Base-by-base conservation (phyloP, 345 rosid genomes). In the Moricandia arvensis region DNA sequence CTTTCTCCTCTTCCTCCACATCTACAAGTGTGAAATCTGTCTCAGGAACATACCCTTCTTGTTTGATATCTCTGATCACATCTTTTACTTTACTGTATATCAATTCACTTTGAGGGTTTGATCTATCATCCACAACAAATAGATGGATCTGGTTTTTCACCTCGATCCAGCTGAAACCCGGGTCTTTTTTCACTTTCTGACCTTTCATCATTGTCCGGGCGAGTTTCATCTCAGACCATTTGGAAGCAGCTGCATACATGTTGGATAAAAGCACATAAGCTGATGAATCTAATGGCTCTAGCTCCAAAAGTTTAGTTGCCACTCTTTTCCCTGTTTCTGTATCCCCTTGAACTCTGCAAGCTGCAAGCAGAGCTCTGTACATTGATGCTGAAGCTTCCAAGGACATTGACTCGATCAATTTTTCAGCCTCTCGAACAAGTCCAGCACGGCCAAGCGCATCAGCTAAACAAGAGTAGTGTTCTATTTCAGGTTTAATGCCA, bases 391-490 rank as follows among this genome's bases (percentile, higher is more conserved):
- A 87, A 66, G 88, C 84, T 73, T 82, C 76, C 67, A 85, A 78
- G 5, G 87, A 83, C 86, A 88, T 82, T 54, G 87, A 82, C 58
- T 65, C 41, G 30, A 88, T 85, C 54, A 88, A 43, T 30, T 80
- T 68, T 53, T 83, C 85, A 61, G 93, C 93, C 71, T 88, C 82
- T 72, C 75, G 16, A 74, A 85, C 78, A 69, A 35, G 79, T 54
- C 89, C 90, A 55, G 87, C 83, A 51, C 89, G 86, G 31, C 93
- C 86, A 53, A 86, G 86, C 26, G 87, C 86, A 81, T 88, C 88
- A 45, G 86, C 89, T 13, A 88, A 81, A 73, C 87, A 86, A 66
- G 87, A 75, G 62, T 84, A 88, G 78, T 86, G 89, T 77, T 85
- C 88, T 16, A 86, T 78, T 67, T 84, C 86, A 59, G 90, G 90